Evolutionary conservation across 805 yeast genomes (phyloP).

Genomic region (Metahyphopichia silvanorum): DNA sequence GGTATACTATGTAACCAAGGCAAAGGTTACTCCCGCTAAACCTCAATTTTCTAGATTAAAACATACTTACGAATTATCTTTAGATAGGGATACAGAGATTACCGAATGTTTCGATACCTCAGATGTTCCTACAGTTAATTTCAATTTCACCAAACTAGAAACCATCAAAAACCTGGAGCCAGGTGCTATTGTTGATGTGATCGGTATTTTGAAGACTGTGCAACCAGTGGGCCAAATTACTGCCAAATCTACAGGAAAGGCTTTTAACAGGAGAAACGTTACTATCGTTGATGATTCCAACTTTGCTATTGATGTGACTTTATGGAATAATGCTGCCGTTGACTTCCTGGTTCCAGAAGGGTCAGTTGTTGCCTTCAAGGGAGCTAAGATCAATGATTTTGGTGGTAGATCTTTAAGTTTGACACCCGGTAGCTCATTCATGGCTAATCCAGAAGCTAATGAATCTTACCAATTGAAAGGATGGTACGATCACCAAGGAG

Average conservation of each 20-base stretch:
- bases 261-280: conserved; percentile 89
- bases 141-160: conserved; percentile 68
- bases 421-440: conserved; percentile 71
- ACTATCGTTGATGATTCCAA: conserved; percentile 82
- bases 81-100: conserved; percentile 76
- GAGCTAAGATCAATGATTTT: conserved; percentile 84
- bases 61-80: conserved; percentile 83
- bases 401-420: conserved; percentile 81
- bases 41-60: conserved; percentile 79
- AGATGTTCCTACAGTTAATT: conserved; percentile 76
- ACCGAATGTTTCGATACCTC: conserved; percentile 60
- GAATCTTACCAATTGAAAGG: conserved; percentile 89
- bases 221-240: conserved; percentile 74
- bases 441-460: conserved; percentile 81
- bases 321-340: conserved; percentile 88
- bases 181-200: conserved; percentile 75
- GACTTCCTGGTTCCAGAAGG: conserved; percentile 73
- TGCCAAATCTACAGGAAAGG: conserved; percentile 84
- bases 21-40: conserved; percentile 78
- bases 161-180: conserved; percentile 65
- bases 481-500: conserved; percentile 88
- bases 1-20: conserved; percentile 80
- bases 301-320: conserved; percentile 70
- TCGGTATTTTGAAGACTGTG: conserved; percentile 81
- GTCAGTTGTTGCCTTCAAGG: conserved; percentile 87